Evolutionary conservation across 139 green algal species (phyloP).

Genomic region (Tetradesmus lagerheimii): DNA sequence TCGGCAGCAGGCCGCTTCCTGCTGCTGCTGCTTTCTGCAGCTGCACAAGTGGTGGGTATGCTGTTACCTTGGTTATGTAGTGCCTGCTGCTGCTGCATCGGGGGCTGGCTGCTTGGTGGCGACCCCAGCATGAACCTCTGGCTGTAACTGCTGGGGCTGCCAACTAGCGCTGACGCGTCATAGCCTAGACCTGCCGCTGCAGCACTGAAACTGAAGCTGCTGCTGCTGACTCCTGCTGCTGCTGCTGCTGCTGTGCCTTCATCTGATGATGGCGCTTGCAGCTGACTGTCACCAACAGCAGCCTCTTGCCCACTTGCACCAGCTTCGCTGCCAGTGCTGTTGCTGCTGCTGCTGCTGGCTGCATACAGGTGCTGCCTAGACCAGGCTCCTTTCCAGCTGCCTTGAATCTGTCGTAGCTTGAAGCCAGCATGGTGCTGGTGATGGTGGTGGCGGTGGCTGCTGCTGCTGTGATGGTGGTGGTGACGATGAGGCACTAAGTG

Average conservation of each 20-base stretch:
- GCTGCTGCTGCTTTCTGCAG: neutral
- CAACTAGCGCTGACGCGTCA: neutral
- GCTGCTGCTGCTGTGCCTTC: neutral
- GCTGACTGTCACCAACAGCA: neutral
- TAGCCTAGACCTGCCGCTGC: neutral
- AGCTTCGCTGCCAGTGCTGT: neutral
- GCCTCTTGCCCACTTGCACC: neutral
- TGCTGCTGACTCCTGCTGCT: neutral
- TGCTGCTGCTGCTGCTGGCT: neutral
- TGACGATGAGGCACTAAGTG: neutral
- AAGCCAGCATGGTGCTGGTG: neutral
- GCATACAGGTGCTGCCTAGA: neutral
- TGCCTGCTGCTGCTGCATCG: slow-evolving; percentile 5
- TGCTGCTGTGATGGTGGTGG: no score
- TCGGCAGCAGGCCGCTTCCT: slow-evolving; percentile 27
- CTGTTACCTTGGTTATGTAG: no score
- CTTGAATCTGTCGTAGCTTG: neutral
- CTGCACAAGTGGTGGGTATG: neutral
- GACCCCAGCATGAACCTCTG: neutral
- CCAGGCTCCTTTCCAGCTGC: neutral
- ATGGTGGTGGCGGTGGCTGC: neutral
- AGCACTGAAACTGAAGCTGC: neutral
- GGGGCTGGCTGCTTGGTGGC: neutral
- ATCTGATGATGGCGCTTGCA: neutral
- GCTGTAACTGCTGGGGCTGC: neutral